These are phyloP conservation scores for Saccharomycopsis hybrid DNA, from an alignment of 1,139 yeast genomes.

Conservation along the genomic window DNA sequence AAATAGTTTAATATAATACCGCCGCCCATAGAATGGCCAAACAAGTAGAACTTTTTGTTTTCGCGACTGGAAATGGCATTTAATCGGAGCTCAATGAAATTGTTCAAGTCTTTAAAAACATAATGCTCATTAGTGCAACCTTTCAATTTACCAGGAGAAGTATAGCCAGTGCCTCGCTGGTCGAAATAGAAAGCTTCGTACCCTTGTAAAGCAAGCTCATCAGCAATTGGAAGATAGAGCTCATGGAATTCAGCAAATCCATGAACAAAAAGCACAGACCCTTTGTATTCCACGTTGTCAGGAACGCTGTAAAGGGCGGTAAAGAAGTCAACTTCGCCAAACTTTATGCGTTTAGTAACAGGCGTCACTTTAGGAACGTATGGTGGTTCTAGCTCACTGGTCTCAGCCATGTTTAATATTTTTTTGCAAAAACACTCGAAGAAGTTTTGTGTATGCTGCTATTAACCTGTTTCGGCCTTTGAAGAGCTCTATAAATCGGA, in stretches of 20 bases:
- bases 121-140: slow-evolving; percentile 65
- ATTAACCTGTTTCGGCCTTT: too few species aligned
- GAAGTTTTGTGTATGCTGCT: too few species aligned
- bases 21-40: slow-evolving; percentile 98
- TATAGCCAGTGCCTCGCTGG: slow-evolving; percentile 84
- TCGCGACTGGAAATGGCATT: slow-evolving; percentile 24
- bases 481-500: too few species aligned
- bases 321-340: slow-evolving; percentile 7
- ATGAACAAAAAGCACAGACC: slow-evolving; percentile 61
- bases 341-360: neutral
- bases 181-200: slow-evolving; percentile 74
- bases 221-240: slow-evolving; percentile 53
- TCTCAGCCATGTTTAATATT: neutral
- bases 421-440: too few species aligned
- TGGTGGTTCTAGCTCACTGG: neutral
- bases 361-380: slow-evolving; percentile 1
- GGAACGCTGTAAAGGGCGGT: slow-evolving; percentile 32
- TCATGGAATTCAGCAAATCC: slow-evolving; percentile 71
- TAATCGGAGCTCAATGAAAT: slow-evolving; percentile 39
- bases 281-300: slow-evolving; percentile 36
- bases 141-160: slow-evolving; percentile 50
- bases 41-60: slow-evolving; percentile 46
- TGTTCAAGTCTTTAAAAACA: slow-evolving; percentile 65
- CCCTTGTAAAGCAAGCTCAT: slow-evolving; percentile 51
- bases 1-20: slow-evolving; percentile 73